phyloP scores from a whole-genome alignment of 345 rosid species.

The Eucalyptus melliodora region DNA sequence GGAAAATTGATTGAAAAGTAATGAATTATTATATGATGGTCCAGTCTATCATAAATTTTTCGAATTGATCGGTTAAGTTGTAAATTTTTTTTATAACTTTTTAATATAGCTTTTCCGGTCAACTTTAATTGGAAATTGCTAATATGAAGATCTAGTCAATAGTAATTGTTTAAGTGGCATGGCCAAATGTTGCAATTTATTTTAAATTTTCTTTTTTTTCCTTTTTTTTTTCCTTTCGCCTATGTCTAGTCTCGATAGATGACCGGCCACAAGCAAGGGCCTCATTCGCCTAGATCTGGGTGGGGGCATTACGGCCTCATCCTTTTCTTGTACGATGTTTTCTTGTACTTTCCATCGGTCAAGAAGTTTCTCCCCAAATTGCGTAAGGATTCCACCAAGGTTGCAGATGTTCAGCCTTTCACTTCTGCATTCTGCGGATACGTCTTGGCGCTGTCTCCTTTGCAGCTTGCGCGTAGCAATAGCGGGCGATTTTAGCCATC shows the following conservation, averaged over 20 bases:
- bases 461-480: constrained; percentile 94
- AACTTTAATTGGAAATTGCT: rapidly evolving
- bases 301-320: constrained; percentile 9
- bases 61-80: neutral
- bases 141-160: rapidly evolving
- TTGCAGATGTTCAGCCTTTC: constrained; percentile 97
- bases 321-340: constrained; percentile 46
- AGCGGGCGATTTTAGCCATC: constrained; percentile 93
- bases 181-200: neutral
- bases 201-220: rapidly evolving
- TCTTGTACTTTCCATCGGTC: constrained; percentile 80
- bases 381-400: constrained; percentile 79
- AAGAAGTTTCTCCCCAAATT: constrained; percentile 78
- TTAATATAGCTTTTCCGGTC: rapidly evolving
- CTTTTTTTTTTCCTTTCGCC: neutral
- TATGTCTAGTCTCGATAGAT: neutral
- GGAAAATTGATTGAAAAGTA: neutral
- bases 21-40: neutral
- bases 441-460: constrained; percentile 84
- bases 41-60: neutral
- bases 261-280: neutral
- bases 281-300: neutral
- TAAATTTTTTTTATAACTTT: rapidly evolving
- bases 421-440: constrained; percentile 93
- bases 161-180: neutral